Evolutionary conservation across 495 filamentous ascomycete genomes (phyloP).

Genomic region (Cryomyces antarcticus): DNA sequence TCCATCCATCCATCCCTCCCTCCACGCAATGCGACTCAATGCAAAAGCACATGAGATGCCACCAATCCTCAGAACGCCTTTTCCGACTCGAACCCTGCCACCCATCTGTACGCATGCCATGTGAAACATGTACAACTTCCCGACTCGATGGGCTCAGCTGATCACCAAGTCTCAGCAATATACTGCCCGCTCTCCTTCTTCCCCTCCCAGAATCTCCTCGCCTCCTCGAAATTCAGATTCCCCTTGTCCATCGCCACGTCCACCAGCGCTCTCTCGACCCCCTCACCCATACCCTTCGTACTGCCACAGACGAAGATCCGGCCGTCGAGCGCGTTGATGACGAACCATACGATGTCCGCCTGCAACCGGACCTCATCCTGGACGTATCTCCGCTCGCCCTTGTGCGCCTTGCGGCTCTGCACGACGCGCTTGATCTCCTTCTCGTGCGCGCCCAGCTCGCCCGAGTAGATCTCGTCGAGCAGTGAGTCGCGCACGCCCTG

Average conservation of each 20-base stretch:
- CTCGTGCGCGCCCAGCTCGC: constrained; percentile 91
- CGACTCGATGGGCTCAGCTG: no score
- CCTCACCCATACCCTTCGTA: constrained; percentile 91
- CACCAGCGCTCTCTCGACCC: constrained; percentile 41
- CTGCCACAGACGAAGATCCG: constrained; percentile 91
- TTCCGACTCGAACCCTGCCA: no score
- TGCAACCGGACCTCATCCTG: constrained; percentile 38
- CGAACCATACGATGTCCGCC: constrained; percentile 89
- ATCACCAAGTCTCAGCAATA: constrained; percentile 21
- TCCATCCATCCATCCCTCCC: no score
- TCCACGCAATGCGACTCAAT: no score
- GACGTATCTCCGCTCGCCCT: constrained; percentile 19
- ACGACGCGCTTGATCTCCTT: constrained; percentile 84
- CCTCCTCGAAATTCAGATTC: constrained; percentile 23
- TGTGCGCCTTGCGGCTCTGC: constrained; percentile 38
- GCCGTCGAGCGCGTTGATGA: constrained; percentile 83
- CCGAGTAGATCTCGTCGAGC: constrained; percentile 85
- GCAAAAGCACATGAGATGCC: no score
- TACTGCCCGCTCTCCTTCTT: constrained; percentile 22
- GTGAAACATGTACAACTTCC: no score
- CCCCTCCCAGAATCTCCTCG: constrained; percentile 25
- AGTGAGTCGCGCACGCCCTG: constrained; percentile 88
- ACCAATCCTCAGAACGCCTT: no score
- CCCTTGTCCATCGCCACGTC: constrained; percentile 40
- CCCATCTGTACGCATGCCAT: no score